Evolutionary conservation across 495 filamentous ascomycete genomes (phyloP).

Genomic region (Neurospora sp.): DNA sequence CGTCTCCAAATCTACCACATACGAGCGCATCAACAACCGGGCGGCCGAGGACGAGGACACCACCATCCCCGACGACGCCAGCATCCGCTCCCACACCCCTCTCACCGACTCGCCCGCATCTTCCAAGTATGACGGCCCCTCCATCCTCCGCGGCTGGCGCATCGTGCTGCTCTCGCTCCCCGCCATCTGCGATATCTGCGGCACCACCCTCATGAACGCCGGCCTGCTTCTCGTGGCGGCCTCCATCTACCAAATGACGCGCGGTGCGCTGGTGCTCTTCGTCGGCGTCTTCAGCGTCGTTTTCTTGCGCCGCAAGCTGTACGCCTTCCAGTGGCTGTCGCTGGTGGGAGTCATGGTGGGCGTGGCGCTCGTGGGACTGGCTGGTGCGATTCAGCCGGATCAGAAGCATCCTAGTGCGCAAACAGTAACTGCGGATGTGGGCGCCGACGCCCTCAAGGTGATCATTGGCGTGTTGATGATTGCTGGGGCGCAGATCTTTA

Average conservation of each 20-base stretch:
- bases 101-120: constrained; percentile 32
- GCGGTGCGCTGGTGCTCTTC: constrained; percentile 87
- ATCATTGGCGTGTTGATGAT: constrained; percentile 80
- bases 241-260: constrained; percentile 97
- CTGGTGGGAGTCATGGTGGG: constrained; percentile 79
- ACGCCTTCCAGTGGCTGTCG: constrained; percentile 79
- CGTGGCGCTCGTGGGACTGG: constrained; percentile 81
- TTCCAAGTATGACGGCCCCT: constrained; percentile 20
- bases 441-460: constrained; percentile 54
- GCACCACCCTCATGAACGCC: constrained; percentile 94
- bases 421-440: constrained; percentile 9
- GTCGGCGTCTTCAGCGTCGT: constrained; percentile 91
- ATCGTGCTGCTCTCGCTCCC: constrained; percentile 75
- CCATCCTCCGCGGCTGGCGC: constrained; percentile 57
- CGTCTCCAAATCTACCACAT: constrained; percentile 37
- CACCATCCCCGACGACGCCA: constrained; percentile 32
- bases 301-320: constrained; percentile 69
- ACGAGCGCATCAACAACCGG: constrained; percentile 43
- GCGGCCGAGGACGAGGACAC: constrained; percentile 24
- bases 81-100: constrained; percentile 35
- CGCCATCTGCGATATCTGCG: constrained; percentile 85
- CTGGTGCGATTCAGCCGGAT: constrained; percentile 68
- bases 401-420: constrained; percentile 32
- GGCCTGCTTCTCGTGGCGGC: constrained; percentile 89
- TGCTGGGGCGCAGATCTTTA: constrained; percentile 91